Evolutionary conservation across 306 rosid genomes (phyloP), one percentile per base, ranked within the genome.

Genomic region (Potentilla sterilis): DNA sequence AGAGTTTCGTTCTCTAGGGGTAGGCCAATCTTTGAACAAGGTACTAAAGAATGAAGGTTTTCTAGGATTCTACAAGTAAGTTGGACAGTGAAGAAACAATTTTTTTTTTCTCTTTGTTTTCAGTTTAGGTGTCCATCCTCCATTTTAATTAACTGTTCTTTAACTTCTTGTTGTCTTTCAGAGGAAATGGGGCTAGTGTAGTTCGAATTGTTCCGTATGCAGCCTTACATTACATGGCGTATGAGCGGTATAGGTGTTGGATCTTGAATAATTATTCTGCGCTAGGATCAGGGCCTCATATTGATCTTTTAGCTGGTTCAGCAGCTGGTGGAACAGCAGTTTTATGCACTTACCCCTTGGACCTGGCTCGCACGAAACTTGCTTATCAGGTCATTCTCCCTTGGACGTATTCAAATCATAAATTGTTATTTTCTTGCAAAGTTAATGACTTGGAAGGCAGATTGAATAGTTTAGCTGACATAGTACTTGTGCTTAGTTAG

Each of bases 131-230:
- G 9, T 34, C 28, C 40, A 13, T 57, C 34, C 19, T 44, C 73
- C 44, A 22, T 0, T 11, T 24, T 24, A 22, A 35, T 22, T 7
- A 2, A 47, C 19, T 51, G 15, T 24, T 35, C 6, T 62, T 35
- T 18, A 46, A 66, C n/a, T 7, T 57, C 11, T 75, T 52, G 68
- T 34, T 72, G 76, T 80, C 41, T 67, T 84, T 63, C 72, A 96
- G 99, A 78, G 99, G 99, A 89, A 96, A 96, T 81, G 97, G 98
- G 79, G 99, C 99, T 35, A 89, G 99, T 77, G 91, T 89, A 78
- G 83, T 88, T 48, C 91, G 99, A 67, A 89, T 95, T 81, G 76
- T 92, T 81, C 99, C 99, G 1, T 96, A 95, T 81, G 99, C 98
- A 61, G 99, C 98, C 79, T 84, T 92, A 76, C 99, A 92, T 84